Conservation (phyloP, 805 yeast species). For the Nakazawaea anatomiae region DNA sequence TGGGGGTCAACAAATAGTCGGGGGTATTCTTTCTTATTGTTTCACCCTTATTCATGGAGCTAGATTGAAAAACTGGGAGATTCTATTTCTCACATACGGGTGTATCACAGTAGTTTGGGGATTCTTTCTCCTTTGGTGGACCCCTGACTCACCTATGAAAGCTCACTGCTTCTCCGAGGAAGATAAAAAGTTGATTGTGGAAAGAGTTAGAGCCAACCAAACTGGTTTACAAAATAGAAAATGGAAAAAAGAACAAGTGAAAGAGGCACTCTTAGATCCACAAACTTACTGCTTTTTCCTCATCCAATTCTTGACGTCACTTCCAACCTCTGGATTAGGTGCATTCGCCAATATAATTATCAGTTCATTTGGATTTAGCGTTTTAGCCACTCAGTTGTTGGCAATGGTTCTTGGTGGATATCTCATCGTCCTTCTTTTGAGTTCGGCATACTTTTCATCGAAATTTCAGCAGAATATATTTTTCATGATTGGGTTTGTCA, state of each 20-base stretch:
- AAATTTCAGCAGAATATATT: conserved; percentile 15
- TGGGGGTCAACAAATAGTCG: conserved; percentile 20
- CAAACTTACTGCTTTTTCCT: conserved; percentile 20
- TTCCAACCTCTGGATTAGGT: conserved; percentile 26
- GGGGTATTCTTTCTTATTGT: conserved; percentile 27
- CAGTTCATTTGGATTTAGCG: conserved; percentile 23
- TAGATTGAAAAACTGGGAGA: conserved; percentile 38
- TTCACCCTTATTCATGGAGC: conserved; percentile 21
- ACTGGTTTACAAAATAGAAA: conserved; percentile 28
- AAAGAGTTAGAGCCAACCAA: conserved; percentile 22
- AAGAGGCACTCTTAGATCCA: conserved; percentile 19
- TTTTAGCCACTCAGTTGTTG: conserved; percentile 24
- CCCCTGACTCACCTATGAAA: conserved; percentile 26
- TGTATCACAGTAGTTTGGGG: conserved; percentile 33
- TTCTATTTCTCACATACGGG: conserved; percentile 51
- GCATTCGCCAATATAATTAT: conserved; percentile 24
- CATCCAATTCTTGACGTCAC: conserved; percentile 20
- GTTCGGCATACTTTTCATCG: conserved; percentile 20
- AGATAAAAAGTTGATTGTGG: conserved; percentile 25
- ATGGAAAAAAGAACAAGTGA: conserved; percentile 21
- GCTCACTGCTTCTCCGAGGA: conserved; percentile 32
- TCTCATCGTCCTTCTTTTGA: conserved; percentile 19
- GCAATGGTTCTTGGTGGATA: conserved; percentile 28
- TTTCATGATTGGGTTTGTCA: conserved; percentile 19
- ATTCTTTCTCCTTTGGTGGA: conserved; percentile 14